These are phyloP conservation scores for Acephala macrosclerotiorum DNA, from an alignment of 2,329 filamentous ascomycete genomes.

Conservation along the genomic window DNA sequence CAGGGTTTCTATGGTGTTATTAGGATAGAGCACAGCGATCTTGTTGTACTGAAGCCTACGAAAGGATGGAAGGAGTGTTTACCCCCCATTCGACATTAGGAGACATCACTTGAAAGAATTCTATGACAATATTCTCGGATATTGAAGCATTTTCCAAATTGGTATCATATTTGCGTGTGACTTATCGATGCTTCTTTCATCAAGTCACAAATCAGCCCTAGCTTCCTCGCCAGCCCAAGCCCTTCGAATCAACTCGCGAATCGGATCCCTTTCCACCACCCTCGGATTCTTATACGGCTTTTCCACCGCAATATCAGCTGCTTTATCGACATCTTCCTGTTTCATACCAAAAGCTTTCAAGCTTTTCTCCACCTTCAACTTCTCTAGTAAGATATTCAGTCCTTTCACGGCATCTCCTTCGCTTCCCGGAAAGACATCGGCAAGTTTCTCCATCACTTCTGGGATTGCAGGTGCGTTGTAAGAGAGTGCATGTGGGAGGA, in stretches of 20 bases:
- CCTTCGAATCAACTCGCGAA: constrained; percentile 63
- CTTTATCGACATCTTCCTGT: constrained; percentile 66
- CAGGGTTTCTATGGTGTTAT: no score
- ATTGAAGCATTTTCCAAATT: no score
- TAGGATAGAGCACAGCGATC: no score
- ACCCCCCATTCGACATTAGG: no score
- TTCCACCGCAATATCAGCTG: constrained; percentile 62
- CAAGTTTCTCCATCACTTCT: constrained; percentile 59
- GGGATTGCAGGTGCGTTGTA: constrained; percentile 66
- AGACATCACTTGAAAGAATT: no score
- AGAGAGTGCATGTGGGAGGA: constrained; percentile 67
- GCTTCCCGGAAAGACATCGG: constrained; percentile 60
- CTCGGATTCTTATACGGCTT: constrained; percentile 69
- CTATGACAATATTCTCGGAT: no score
- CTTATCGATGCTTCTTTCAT: no score
- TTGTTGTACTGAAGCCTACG: no score
- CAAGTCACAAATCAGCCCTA: constrained; percentile 54
- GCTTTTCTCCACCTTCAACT: constrained; percentile 59
- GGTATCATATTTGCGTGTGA: no score
- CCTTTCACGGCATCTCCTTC: constrained; percentile 65
- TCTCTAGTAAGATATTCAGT: constrained; percentile 61
- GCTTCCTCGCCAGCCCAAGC: constrained; percentile 68
- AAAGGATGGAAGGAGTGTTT: no score
- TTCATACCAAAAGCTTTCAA: constrained; percentile 64
- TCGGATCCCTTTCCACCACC: constrained; percentile 56